phyloP scores from a whole-genome alignment of 164 flowering plant species.

The Taxillus chinensis region DNA sequence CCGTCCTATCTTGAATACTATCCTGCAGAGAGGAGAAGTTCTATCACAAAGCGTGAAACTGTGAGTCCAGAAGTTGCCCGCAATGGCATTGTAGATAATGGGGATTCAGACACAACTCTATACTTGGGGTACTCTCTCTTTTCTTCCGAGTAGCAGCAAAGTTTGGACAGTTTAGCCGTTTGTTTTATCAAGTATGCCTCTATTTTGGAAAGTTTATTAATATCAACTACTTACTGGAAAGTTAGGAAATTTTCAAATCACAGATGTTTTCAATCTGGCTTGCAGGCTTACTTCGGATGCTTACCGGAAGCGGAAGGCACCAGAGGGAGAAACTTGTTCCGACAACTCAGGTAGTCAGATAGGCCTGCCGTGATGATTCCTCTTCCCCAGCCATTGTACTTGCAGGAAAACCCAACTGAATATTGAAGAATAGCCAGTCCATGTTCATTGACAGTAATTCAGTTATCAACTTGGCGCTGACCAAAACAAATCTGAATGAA shows the following conservation, averaged over 20 bases:
- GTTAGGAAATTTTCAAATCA: too few relatives aligned
- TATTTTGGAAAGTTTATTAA: too few relatives aligned
- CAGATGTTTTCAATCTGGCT: too few relatives aligned
- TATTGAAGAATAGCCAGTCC: too few relatives aligned
- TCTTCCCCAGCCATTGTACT: slow-evolving; percentile 2
- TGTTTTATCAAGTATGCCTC: too few relatives aligned
- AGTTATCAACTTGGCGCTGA: too few relatives aligned
- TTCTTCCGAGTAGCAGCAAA: neutral
- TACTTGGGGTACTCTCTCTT: slow-evolving; percentile 48
- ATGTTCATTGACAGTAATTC: too few relatives aligned
- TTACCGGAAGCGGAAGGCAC: slow-evolving; percentile 30
- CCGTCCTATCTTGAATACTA: slow-evolving; percentile 32
- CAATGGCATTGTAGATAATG: slow-evolving; percentile 29
- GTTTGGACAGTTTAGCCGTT: neutral
- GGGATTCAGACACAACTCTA: slow-evolving; percentile 63
- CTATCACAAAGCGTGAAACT: slow-evolving; percentile 16
- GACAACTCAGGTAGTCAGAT: slow-evolving; percentile 26
- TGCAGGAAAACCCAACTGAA: neutral
- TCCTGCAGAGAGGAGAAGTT: slow-evolving; percentile 22
- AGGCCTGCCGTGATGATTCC: slow-evolving; percentile 12
- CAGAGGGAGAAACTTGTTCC: slow-evolving; percentile 26
- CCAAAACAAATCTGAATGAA: too few relatives aligned
- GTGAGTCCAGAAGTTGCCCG: slow-evolving; percentile 20
- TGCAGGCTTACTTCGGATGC: slow-evolving; percentile 28
- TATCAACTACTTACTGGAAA: too few relatives aligned